A percentile compares a stretch with the other conserved stretches of the same genome.
Conservation (phyloP, 139 green algal genomes). For the Microglena sp. region DNA sequence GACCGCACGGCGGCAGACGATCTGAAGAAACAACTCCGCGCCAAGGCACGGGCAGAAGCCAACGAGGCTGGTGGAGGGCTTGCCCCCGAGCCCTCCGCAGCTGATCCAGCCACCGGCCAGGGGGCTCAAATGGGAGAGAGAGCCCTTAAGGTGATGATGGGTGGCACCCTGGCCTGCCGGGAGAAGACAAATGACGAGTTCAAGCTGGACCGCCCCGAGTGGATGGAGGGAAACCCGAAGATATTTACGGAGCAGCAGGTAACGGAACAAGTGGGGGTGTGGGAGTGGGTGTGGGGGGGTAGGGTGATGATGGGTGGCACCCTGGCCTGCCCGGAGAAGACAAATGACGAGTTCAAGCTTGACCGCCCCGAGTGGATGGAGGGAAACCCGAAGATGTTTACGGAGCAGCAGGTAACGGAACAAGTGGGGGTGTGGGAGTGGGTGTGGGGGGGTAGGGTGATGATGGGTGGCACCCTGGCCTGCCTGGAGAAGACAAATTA, state of each 20-base stretch:
- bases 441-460: slow-evolving; percentile 20
- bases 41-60: no score
- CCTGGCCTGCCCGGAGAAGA: slow-evolving; percentile 13
- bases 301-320: slow-evolving; percentile 40
- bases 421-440: slow-evolving; percentile 12
- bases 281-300: not conserved
- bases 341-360: slow-evolving; percentile 12
- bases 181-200: slow-evolving; percentile 25
- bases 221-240: slow-evolving; percentile 38
- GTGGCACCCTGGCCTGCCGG: slow-evolving; percentile 24
- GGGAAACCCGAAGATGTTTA: slow-evolving; percentile 33
- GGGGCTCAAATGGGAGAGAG: no score
- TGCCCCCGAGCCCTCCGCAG: no score
- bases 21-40: no score
- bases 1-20: no score
- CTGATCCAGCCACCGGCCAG: no score
- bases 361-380: slow-evolving; percentile 31
- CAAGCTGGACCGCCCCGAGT: slow-evolving; percentile 15
- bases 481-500: no score
- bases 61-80: no score
- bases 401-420: slow-evolving; percentile 22
- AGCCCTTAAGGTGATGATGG: no score
- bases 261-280: not conserved
- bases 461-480: slow-evolving; percentile 39
- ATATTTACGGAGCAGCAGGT: slow-evolving; percentile 28